Conservation (phyloP, 2,329 filamentous ascomycete species). For the Leptographium radiaticola region DNA sequence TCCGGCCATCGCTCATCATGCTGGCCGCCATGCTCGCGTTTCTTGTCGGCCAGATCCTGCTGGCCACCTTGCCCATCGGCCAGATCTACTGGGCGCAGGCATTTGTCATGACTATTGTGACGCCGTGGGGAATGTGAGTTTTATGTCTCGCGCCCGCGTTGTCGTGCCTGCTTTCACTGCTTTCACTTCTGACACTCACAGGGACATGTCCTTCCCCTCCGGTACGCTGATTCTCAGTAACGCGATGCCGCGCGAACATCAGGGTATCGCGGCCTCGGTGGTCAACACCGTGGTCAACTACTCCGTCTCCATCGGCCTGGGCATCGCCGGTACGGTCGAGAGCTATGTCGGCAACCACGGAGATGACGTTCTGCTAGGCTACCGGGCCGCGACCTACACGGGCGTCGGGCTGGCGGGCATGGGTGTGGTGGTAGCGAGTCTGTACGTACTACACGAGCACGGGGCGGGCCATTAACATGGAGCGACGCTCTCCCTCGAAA, state of each 20-base stretch:
- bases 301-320: slow-evolving; percentile 50
- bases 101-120: slow-evolving; percentile 24
- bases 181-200: slow-evolving; percentile 21
- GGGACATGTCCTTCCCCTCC: slow-evolving; percentile 20
- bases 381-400: slow-evolving; percentile 24
- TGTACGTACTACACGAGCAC: background rate
- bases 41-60: slow-evolving; percentile 18
- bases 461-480: no score
- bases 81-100: slow-evolving; percentile 29
- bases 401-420: slow-evolving; percentile 24
- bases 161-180: slow-evolving; percentile 37
- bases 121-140: slow-evolving; percentile 22
- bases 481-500: no score
- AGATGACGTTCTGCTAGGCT: slow-evolving; percentile 19
- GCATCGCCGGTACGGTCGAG: slow-evolving; percentile 53
- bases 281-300: slow-evolving; percentile 57
- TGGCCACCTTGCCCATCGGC: slow-evolving; percentile 30
- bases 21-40: slow-evolving; percentile 25
- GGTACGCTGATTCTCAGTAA: slow-evolving; percentile 39
- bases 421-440: slow-evolving; percentile 13
- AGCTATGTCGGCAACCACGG: slow-evolving; percentile 18
- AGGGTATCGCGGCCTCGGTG: slow-evolving; percentile 35
- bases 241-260: slow-evolving; percentile 28
- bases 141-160: no score
- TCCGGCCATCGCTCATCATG: slow-evolving; percentile 33